A percentile compares a stretch with the other conserved stretches of the same genome.
Evolutionary conservation across 1,284 basidiomycete species (phyloP).

Genomic region (Rhodotorula sp.): DNA sequence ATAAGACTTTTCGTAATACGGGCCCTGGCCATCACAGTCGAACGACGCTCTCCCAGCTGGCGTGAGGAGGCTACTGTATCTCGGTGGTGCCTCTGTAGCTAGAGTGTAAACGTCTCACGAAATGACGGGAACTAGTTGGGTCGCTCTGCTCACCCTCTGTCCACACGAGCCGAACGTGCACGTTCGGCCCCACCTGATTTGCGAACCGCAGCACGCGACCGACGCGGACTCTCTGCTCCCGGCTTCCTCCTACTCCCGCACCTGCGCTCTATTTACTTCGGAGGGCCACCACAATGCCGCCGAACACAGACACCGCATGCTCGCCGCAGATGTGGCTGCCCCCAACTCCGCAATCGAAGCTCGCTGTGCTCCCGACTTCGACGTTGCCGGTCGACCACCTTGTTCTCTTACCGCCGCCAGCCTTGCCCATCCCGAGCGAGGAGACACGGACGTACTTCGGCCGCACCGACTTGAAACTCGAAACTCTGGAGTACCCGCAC

Average conservation of each 20-base stretch:
- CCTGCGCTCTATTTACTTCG: too few relatives aligned
- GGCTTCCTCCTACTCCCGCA: too few relatives aligned
- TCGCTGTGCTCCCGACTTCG: conserved; percentile 15
- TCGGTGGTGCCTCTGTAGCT: too few relatives aligned
- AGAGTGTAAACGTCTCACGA: too few relatives aligned
- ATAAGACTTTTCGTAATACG: too few relatives aligned
- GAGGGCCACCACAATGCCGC: neutral
- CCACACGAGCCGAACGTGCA: neutral
- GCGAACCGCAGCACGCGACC: neutral
- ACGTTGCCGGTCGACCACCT: conserved; percentile 29
- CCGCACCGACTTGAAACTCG: too few relatives aligned
- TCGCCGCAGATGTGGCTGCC: conserved; percentile 2
- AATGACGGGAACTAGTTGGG: too few relatives aligned
- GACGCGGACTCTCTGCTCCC: neutral
- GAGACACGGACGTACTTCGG: neutral
- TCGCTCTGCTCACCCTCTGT: neutral
- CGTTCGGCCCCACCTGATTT: neutral
- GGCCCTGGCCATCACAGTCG: too few relatives aligned
- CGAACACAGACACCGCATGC: neutral
- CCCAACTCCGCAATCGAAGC: conserved; percentile 18
- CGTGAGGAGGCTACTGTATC: too few relatives aligned
- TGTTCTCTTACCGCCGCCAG: conserved; percentile 23
- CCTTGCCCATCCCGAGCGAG: neutral
- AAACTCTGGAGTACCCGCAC: neutral
- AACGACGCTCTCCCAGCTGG: too few relatives aligned